Percentiles rank a stretch among this genome's conserved stretches.
phyloP scores from a whole-genome alignment of 176 grass and related monocot genomes.

The Secale cereale region DNA sequence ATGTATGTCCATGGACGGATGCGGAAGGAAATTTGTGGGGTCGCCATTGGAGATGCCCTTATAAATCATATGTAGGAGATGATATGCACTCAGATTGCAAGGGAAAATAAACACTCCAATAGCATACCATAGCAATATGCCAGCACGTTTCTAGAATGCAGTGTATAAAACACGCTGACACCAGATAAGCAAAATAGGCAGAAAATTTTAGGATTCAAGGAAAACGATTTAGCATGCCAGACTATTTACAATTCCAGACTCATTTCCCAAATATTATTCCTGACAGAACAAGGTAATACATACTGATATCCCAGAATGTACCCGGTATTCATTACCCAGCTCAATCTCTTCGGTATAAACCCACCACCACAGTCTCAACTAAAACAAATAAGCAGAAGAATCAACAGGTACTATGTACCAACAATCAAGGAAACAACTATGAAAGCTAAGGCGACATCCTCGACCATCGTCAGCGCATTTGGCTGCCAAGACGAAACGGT shows the following conservation, averaged over 20 bases:
- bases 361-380: constrained; percentile 15
- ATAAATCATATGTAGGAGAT: too few relatives aligned
- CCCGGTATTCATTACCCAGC: not conserved
- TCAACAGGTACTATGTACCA: constrained; percentile 32
- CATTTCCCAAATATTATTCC: constrained; percentile 27
- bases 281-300: constrained; percentile 26
- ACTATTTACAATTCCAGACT: constrained; percentile 20
- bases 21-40: too few relatives aligned
- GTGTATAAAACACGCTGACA: not conserved
- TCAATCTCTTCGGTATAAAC: constrained; percentile 10
- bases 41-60: too few relatives aligned
- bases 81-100: too few relatives aligned
- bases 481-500: not conserved
- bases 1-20: too few relatives aligned
- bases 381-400: constrained; percentile 42
- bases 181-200: not conserved
- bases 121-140: too few relatives aligned
- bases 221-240: not conserved
- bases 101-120: too few relatives aligned
- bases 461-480: not conserved
- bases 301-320: constrained; percentile 17
- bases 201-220: not conserved
- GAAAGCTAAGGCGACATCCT: constrained; percentile 27
- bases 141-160: not conserved
- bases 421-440: constrained; percentile 29